Percentiles rank a stretch among this genome's conserved stretches.
Evolutionary conservation across 805 yeast species (phyloP).

Genomic region (Candida mattraensis): DNA sequence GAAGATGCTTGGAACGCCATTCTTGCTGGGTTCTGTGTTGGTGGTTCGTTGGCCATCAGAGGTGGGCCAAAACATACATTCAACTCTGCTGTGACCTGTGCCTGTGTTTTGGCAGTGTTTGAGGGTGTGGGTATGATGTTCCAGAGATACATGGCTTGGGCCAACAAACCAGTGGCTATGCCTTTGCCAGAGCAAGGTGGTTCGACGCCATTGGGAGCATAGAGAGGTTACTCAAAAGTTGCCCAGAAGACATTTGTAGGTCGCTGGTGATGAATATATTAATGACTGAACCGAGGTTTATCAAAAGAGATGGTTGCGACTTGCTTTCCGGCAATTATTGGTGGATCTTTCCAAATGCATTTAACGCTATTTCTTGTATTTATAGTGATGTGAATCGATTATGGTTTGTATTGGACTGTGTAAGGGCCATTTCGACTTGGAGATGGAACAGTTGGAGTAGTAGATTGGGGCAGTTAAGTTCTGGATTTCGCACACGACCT

Average conservation of each 20-base stretch:
- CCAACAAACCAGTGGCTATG: slow-evolving; percentile 69
- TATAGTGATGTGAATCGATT: slow-evolving; percentile 6
- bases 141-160: slow-evolving; percentile 85
- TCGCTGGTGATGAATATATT: slow-evolving; percentile 6
- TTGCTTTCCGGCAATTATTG: no score
- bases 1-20: slow-evolving; percentile 99
- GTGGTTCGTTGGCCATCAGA: slow-evolving; percentile 97
- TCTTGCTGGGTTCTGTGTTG: slow-evolving; percentile 96
- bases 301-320: no score
- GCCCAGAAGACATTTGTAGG: no score
- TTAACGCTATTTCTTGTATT: slow-evolving; percentile 8
- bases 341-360: slow-evolving; percentile 3
- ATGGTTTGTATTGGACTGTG: no score
- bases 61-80: slow-evolving; percentile 98
- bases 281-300: slow-evolving; percentile 1
- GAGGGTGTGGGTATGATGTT: slow-evolving; percentile 98
- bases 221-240: slow-evolving; percentile 1
- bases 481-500: no score
- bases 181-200: slow-evolving; percentile 49
- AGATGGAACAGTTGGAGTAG: no score
- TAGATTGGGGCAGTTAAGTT: no score
- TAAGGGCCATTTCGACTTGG: no score
- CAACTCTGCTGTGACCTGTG: slow-evolving; percentile 96
- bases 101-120: slow-evolving; percentile 91
- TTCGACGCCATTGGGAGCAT: slow-evolving; percentile 28